Evolutionary conservation across 306 rosid species (phyloP), one percentile per base, ranked within the genome.

Genomic region (Fagus crenata): DNA sequence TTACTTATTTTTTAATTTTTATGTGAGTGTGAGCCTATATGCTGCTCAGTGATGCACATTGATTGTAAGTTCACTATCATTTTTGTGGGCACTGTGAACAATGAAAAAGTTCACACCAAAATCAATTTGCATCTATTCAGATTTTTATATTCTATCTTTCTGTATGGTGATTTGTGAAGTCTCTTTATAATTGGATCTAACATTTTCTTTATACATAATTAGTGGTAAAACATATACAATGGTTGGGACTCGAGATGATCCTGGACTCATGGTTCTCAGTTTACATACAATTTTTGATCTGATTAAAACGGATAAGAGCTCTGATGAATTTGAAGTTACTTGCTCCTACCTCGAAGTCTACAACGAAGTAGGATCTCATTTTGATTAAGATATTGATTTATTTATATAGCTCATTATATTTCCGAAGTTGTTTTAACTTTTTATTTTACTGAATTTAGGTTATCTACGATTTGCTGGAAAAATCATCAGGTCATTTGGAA

Each of bases 251-350:
- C 81, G 67, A 81, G 80, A 67, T 69, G 92, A 89, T 81, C 92
- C 92, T 40, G 92, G 92, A 70, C 92, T 89, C 72, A 89, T 89
- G 92, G 92, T 84, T 79, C 88, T 89, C 49, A 89, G 92, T 78
- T 77, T 89, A 77, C 79, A 86, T 83, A 80, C 84, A 2, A 84
- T 89, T 58, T 89, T 89, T 56, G 83, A 89, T 81, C 89, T 84
- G 4, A 89, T 89, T 36, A 81, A 82, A 40, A 75, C 58, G 41
- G 86, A 89, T 74, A 82, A 76, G 81, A 79, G 81, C 72, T 83
- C 83, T 17, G 90, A 84, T 84, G 90, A 81, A 74, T 84, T 84
- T 59, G 90, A 89, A 84, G 89, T 89, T 74, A 73, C 87, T 7
- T 89, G 92, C 82, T 89, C 92, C 75, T 89, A 86, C 76, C 92